Base-by-base conservation (phyloP, 2,329 filamentous ascomycete genomes). In the Rhinocladiella mackenziei region DNA sequence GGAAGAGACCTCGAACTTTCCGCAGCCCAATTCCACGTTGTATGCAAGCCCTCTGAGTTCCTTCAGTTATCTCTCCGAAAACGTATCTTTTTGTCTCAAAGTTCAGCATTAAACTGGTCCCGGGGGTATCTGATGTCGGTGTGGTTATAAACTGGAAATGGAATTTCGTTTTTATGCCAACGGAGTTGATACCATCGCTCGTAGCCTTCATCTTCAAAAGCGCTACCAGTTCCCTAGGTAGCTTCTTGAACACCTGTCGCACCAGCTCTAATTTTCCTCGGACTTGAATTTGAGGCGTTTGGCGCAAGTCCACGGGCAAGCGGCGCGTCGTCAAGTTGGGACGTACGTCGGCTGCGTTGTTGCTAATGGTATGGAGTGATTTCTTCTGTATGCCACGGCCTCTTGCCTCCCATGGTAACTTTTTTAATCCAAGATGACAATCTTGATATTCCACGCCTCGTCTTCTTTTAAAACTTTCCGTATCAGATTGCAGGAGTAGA, bases 81-180 rank as follows among this genome's bases (percentile, higher is more conserved):
- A 96, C 56, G 65, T 98, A 98, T 45, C 86, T 78, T 57, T 84
- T 83, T 58, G 81, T 78, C 57, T 91, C 86, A 60, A 89, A 89
- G 61, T 91, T 82, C 5, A 98, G 72, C 26, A 88, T 62, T 22
- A 97, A 64, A 37, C 79, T 77, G 2, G 87, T 86, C 41, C 91
- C 91, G 1, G 83, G 78, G 14, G 89, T 95, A 66, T 98, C 92
- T 47, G 83, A 84, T 55, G 91, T 92, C 10, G 91, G 91, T 47
- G 84, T 85, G 13, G 83, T 84, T 50, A 91, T 65, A 57, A 97
- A 69, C 63, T 94, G 83, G 44, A 89, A 73, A 58, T 73, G 80
- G 61, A 76, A 83, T 56, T 81, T 75, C 13, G 89, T 51, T 13
- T 41, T 38, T 18, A 47, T 31, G 19, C 46, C 50, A 7, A 50